phyloP scores from a whole-genome alignment of 2,329 filamentous ascomycete genomes.

The Dactylellina parvicollis region DNA sequence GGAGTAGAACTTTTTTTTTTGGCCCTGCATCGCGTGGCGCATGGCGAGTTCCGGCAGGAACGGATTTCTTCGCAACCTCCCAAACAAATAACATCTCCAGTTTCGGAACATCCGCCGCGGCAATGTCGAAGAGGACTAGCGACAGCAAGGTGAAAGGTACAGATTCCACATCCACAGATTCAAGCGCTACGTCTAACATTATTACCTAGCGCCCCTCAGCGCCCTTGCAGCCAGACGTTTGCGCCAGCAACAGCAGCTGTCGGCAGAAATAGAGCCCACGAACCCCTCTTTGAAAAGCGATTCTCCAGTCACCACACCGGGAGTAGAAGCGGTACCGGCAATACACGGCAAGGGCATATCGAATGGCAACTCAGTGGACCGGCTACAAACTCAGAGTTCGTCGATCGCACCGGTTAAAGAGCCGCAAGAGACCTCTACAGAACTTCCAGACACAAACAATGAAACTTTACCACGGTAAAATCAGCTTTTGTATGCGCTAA shows the following conservation, averaged over 20 bases:
- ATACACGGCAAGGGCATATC: conserved; percentile 6
- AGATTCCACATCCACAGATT: background rate
- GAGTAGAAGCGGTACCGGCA: background rate
- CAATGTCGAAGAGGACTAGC: conserved; percentile 57
- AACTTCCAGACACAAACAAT: conserved; percentile 2
- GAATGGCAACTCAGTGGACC: background rate
- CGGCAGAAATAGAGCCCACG: conserved; percentile 20
- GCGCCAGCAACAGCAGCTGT: conserved; percentile 51
- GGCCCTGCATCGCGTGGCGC: conserved; percentile 21
- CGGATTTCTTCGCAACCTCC: conserved; percentile 1
- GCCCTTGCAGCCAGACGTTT: conserved; percentile 57
- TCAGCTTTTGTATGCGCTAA: conserved; percentile 30
- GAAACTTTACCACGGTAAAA: conserved; percentile 45
- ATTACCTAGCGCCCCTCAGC: conserved; percentile 53
- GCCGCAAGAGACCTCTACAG: background rate
- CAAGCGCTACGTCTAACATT: background rate
- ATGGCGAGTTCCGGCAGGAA: conserved; percentile 37
- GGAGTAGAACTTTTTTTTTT: conserved; percentile 32
- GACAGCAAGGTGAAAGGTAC: conserved; percentile 56
- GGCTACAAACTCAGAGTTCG: background rate
- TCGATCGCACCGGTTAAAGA: conserved; percentile 12
- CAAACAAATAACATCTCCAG: background rate
- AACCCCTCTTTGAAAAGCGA: conserved; percentile 21
- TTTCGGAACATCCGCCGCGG: background rate
- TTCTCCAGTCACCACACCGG: conserved; percentile 19